Percentiles rank a stretch among this genome's conserved stretches.
Conservation (phyloP, 2,329 filamentous ascomycete species). For the Lecanoromycetidae sp. region DNA sequence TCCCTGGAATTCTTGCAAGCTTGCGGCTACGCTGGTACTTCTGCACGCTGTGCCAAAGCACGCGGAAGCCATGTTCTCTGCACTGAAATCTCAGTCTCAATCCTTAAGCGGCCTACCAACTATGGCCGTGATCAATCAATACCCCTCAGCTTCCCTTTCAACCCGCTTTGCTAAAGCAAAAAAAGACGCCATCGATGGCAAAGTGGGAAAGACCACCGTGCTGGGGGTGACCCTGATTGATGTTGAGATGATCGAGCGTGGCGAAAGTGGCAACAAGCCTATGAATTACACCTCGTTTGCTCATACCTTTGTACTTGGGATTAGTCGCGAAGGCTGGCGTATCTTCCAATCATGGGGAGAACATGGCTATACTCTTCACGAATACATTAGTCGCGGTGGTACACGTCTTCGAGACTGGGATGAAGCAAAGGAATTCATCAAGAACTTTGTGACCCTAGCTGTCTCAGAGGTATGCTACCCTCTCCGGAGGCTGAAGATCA, state of each 20-base stretch:
- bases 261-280: background rate
- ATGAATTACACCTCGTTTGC: background rate
- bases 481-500: too few relatives aligned
- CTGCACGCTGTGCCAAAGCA: background rate
- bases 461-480: background rate
- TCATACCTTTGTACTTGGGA: background rate
- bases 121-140: background rate
- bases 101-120: background rate
- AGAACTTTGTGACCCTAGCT: background rate
- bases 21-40: background rate
- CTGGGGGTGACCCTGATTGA: background rate
- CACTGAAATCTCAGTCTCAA: background rate
- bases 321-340: background rate
- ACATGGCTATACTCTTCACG: background rate
- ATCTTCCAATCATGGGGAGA: background rate
- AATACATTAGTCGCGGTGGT: background rate
- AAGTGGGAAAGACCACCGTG: background rate
- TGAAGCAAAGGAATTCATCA: background rate
- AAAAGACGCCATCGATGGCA: background rate
- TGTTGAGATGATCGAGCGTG: constrained; percentile 2
- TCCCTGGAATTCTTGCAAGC: background rate
- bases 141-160: background rate
- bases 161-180: background rate
- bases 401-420: background rate
- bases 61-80: background rate